A percentile compares a stretch with the other conserved stretches of the same genome.
Evolutionary conservation across 1,284 basidiomycete genomes (phyloP).

Genomic region (Inonotus hispidus): DNA sequence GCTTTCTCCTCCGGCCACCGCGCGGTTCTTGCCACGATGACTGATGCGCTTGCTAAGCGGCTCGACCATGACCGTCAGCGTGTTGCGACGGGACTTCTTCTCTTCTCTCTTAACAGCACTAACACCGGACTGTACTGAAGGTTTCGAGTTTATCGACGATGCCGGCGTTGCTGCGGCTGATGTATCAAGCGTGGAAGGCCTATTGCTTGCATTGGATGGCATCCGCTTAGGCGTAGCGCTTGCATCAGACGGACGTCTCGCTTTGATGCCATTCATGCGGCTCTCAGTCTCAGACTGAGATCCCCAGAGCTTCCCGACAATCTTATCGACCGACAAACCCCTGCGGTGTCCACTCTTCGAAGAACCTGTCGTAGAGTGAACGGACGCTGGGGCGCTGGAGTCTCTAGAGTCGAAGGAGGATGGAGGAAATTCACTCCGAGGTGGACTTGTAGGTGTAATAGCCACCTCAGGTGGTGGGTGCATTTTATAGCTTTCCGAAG

Average conservation of each 20-base stretch:
- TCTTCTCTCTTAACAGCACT: conserved; percentile 22
- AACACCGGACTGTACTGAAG: conserved; percentile 2
- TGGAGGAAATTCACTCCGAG: conserved; percentile 5
- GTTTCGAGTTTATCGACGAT: conserved; percentile 11
- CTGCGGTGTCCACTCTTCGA: conserved; percentile 48
- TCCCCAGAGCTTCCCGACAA: conserved; percentile 61
- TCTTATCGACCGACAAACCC: conserved; percentile 68
- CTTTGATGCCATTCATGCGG: conserved; percentile 12
- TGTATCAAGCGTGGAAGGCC: conserved; percentile 34
- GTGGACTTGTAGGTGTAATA: conserved; percentile 17
- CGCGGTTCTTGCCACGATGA: conserved; percentile 39
- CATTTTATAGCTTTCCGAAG: conserved; percentile 5
- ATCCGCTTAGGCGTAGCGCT: conserved; percentile 21
- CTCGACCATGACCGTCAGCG: conserved; percentile 79
- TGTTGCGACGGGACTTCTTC: conserved; percentile 69
- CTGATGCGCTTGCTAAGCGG: conserved; percentile 60
- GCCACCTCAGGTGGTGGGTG: conserved; percentile 10
- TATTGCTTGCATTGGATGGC: conserved; percentile 23
- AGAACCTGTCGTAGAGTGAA: conserved; percentile 30
- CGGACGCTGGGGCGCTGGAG: conserved; percentile 21
- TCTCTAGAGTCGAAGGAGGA: conserved; percentile 16
- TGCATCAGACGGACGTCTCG: conserved; percentile 23
- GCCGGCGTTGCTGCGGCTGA: conserved; percentile 21
- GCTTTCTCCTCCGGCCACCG: conserved; percentile 27
- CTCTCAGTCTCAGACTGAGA: conserved; percentile 9